Evolutionary conservation across 345 rosid species (phyloP).

Genomic region (Noccaea caerulescens): DNA sequence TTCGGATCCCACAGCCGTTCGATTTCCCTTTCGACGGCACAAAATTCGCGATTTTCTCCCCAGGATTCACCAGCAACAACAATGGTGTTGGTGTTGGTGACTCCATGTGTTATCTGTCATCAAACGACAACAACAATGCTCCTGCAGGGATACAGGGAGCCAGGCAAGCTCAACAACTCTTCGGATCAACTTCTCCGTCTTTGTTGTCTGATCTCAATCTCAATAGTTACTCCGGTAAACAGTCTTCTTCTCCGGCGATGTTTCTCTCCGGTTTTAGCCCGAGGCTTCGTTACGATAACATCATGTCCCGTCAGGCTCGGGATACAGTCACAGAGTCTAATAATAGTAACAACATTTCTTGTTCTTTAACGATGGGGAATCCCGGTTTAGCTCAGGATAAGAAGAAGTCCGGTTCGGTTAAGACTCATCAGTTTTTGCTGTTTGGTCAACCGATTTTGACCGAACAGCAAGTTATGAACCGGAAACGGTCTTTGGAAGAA

Average conservation of each 20-base stretch:
- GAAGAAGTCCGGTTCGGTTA: constrained; percentile 57
- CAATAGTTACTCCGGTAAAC: constrained; percentile 53
- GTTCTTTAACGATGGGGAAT: constrained; percentile 78
- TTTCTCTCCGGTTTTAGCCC: constrained; percentile 61
- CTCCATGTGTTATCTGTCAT: constrained; percentile 60
- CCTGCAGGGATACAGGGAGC: constrained; percentile 99
- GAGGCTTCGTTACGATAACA: constrained; percentile 51
- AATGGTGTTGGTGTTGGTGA: constrained; percentile 37
- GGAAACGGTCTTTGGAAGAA: constrained; percentile 42
- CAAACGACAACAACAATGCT: constrained; percentile 49
- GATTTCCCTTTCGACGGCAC: constrained; percentile 61
- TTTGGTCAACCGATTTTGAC: constrained; percentile 86
- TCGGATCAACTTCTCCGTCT: constrained; percentile 68
- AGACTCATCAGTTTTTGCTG: constrained; percentile 74
- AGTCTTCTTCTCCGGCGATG: constrained; percentile 50
- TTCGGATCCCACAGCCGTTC: constrained; percentile 62
- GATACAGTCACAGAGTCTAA: constrained; percentile 25
- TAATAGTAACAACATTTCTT: constrained; percentile 59
- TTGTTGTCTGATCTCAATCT: constrained; percentile 64
- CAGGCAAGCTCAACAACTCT: constrained; percentile 89
- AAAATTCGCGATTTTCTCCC: constrained; percentile 59
- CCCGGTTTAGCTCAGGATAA: constrained; percentile 50
- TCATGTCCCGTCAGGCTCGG: constrained; percentile 38
- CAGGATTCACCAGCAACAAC: constrained; percentile 52
- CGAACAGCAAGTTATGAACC: constrained; percentile 53